Evolutionary conservation across 2,329 filamentous ascomycete species (phyloP).

Genomic region (Colletotrichum tanaceti): DNA sequence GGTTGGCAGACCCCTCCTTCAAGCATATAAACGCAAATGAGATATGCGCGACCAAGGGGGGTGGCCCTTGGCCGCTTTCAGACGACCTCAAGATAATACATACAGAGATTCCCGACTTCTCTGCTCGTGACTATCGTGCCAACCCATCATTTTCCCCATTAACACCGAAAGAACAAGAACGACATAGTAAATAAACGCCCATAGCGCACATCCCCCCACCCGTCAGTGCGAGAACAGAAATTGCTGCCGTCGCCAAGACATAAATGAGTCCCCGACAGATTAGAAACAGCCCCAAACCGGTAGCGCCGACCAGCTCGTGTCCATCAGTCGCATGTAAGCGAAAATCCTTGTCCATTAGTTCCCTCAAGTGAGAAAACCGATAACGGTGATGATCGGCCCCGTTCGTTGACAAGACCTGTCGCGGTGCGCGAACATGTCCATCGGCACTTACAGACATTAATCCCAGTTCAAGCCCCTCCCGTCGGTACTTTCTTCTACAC

Average conservation of each 20-base stretch:
- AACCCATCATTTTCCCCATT: conserved; percentile 34
- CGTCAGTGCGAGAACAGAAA: conserved; percentile 26
- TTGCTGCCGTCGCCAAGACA: conserved; percentile 13
- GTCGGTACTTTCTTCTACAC: conserved; percentile 19
- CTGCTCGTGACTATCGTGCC: conserved; percentile 37
- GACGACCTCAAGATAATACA: conserved; percentile 36
- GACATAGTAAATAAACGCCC: conserved; percentile 38
- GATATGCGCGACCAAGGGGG: conserved; percentile 12
- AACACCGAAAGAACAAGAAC: conserved; percentile 25
- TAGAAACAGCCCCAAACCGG: conserved; percentile 28
- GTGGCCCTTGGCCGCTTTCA: conserved; percentile 10
- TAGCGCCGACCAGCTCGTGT: conserved; percentile 29
- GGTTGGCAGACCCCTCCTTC: conserved; percentile 17
- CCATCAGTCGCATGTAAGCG: conserved; percentile 25
- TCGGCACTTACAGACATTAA: conserved; percentile 39
- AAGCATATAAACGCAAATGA: conserved; percentile 21
- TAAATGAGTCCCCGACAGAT: conserved; percentile 16
- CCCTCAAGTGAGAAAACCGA: conserved; percentile 9
- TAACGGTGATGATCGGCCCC: conserved; percentile 28
- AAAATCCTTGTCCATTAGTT: conserved; percentile 11
- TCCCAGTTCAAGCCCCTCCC: conserved; percentile 25
- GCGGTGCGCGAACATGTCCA: not conserved
- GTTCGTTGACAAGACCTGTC: conserved; percentile 23
- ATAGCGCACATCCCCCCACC: conserved; percentile 22
- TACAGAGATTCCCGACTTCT: conserved; percentile 29